Base-by-base conservation (phyloP, 2,329 filamentous ascomycete genomes). In the Colletotrichum tamarilloi region DNA sequence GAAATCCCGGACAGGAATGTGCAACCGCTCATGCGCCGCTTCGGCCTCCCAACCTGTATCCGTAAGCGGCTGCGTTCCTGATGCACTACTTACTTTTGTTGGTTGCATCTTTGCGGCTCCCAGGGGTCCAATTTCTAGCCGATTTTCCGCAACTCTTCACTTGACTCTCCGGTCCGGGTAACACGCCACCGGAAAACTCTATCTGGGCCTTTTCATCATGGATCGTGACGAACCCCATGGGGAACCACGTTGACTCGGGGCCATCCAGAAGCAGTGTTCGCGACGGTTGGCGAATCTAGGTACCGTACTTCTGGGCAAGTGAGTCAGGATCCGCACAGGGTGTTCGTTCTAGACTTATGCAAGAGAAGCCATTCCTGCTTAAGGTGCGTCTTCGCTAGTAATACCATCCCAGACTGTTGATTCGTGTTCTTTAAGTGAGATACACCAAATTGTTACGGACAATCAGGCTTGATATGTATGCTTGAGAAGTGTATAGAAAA, bases 1-100 rank as follows among this genome's bases (percentile, higher is more conserved):
- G 68, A 14, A 56, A 72, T 60, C 57, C 68, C 57, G 49, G 16
- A 1, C 5, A 30, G 64, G 64, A 24, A 69, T 35, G 32, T 68
- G 46, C 35, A 71, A 57, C 49, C 57, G 56, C 42, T 24, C 32
- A 62, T 11, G 28, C 55, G 28, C 14, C 38, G 24, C 55, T 38
- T 52, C 22, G 30, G n/a, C 32, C 46, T 32, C 30, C 63, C 35
- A 62, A 52, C 57, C 7, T 49, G 3, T 22, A 9, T 42, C 38
- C 5, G 38, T 42, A 42, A 19, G 16, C 38, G 38, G 38, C 42
- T 9, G 62, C 38, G 46, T 5, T 24, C 28, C 57, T 26, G 30
- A 32, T 32, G 30, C 30, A 32, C 30, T 9, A 32, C 30, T 32
- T 32, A 32, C 30, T 9, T 32, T 32, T 3, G 30, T 22, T 12